These are phyloP conservation scores for Phalaenopsis aphrodite DNA, from an alignment of 106 monocot species.

Conservation along the genomic window DNA sequence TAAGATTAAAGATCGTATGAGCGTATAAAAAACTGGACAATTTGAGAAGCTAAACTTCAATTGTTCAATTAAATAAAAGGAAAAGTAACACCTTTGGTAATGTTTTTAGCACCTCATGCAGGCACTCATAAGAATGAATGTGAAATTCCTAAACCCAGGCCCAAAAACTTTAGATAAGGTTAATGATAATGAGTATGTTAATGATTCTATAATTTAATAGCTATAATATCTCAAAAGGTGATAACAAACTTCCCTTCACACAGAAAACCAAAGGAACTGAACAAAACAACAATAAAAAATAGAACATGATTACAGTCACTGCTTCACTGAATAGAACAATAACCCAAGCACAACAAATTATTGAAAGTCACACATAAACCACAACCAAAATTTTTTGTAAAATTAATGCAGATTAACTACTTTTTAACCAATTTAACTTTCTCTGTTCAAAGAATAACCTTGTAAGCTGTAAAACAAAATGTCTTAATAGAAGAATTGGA, in stretches of 20 bases:
- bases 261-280: too few relatives aligned
- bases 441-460: not conserved
- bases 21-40: too few relatives aligned
- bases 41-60: not conserved
- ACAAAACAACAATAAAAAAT: too few relatives aligned
- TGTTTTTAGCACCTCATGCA: too few relatives aligned
- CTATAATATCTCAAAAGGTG: too few relatives aligned
- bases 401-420: not conserved
- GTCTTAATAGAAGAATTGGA: not conserved
- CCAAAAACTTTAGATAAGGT: not conserved
- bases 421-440: not conserved
- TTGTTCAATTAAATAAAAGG: not conserved
- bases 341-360: too few relatives aligned
- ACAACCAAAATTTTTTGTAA: not conserved
- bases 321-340: too few relatives aligned
- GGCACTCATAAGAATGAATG: not conserved
- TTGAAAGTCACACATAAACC: not conserved
- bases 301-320: too few relatives aligned
- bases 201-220: too few relatives aligned
- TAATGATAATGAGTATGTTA: too few relatives aligned
- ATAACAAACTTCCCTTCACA: too few relatives aligned
- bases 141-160: not conserved
- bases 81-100: not conserved
- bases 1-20: not conserved
- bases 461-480: not conserved